Base-by-base conservation (phyloP, 441 rosid genomes). In the Eruca vesicaria region DNA sequence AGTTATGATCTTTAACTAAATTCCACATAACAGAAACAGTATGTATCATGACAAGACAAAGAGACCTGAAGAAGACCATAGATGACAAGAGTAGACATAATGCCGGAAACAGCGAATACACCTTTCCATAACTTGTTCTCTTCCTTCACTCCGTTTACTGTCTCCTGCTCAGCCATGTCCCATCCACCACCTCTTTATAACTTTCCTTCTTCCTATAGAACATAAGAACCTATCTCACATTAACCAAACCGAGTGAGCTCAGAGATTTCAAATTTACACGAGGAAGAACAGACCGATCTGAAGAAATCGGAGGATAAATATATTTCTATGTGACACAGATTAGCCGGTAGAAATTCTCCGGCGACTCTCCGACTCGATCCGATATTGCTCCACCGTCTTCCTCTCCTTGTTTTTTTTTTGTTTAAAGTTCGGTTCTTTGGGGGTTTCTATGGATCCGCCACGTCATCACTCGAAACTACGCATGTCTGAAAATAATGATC, bases 1-100 rank as follows among this genome's bases (percentile, higher is more conserved):
- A 28, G 31, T 28, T 28, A 2, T 28, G 5, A 28, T 28, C 31
- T 28, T 28, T 28, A 23, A 23, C 28, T 28, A 28, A 28, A 23
- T 23, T 23, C 31, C 31, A 28, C 5, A 28, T 2, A 28, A 28
- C 31, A 28, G 31, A 28, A 28, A 0, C 6, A 28, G 31, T 2
- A 28, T 28, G 6, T 28, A 5, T 28, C 31, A 28, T 28, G 31
- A 28, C 31, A 28, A 50, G 31, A 28, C 3, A 16, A 10, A 65
- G 12, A 9, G 38, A 88, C 97, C 94, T 89, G 98, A 20, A 93
- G 71, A 79, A 93, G 79, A 35, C 98, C 98, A 63, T 93, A 93
- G 82, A 89, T 83, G 72, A 93, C 93, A 60, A 93, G 98, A 48
- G 98, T 90, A 63, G 76, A 71, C 95, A 93, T 89, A 84, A 93